Evolutionary conservation across 1,139 yeast genomes (phyloP).

Genomic region (Candida dubliniensis): DNA sequence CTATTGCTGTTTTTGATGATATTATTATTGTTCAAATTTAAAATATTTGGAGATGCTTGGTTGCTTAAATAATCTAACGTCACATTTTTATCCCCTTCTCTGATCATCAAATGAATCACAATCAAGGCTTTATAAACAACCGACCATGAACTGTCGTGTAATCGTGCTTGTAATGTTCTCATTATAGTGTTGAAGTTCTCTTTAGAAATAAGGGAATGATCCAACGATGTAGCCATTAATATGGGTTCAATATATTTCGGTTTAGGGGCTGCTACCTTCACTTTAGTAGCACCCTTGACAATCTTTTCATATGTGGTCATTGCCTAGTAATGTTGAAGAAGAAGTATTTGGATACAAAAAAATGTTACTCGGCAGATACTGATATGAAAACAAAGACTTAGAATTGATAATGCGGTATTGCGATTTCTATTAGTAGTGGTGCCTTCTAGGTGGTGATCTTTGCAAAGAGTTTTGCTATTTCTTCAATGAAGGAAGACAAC

Average conservation of each 20-base stretch:
- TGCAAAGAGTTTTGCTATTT: no score
- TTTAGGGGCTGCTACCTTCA: constrained; percentile 93
- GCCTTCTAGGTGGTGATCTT: no score
- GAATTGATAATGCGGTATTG: no score
- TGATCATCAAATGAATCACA: constrained; percentile 84
- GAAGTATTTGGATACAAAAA: no score
- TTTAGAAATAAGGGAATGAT: constrained; percentile 43
- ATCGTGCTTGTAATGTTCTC: constrained; percentile 57
- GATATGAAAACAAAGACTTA: no score
- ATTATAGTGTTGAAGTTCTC: constrained; percentile 71
- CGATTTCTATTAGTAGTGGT: no score
- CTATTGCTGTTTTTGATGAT: constrained; percentile 27
- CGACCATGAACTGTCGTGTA: constrained; percentile 85
- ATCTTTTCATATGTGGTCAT: constrained; percentile 51
- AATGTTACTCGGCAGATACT: no score
- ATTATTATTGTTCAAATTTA: constrained; percentile 45
- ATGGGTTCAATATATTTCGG: constrained; percentile 94
- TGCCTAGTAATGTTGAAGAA: no score
- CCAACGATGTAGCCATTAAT: constrained; percentile 65
- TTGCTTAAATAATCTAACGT: constrained; percentile 64
- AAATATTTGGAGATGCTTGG: constrained; percentile 50
- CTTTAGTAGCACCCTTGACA: constrained; percentile 51
- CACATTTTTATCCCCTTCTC: constrained; percentile 82
- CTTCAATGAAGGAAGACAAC: no score
- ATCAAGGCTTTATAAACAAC: constrained; percentile 82